Conservation (phyloP, 257 asterid genomes). For the Parsonsia alboflavescens region DNA sequence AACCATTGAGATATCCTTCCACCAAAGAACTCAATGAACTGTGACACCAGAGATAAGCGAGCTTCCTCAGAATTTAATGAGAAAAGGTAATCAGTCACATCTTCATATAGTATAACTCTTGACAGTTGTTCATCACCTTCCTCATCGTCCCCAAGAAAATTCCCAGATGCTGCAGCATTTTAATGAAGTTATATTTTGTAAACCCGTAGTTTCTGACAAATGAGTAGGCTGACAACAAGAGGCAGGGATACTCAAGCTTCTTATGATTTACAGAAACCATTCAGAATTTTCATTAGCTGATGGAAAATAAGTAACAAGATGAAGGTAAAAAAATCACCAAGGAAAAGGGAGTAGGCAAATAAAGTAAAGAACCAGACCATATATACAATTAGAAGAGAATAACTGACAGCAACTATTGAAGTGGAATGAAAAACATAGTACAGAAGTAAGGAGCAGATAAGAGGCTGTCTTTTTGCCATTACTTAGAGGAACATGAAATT, state of each 20-base stretch:
- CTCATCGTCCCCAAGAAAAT: constrained; percentile 37
- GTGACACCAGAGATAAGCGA: constrained; percentile 62
- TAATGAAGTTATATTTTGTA: constrained; percentile 3
- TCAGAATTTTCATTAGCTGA: neutral
- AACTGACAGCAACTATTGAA: neutral
- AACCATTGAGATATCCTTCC: constrained; percentile 92
- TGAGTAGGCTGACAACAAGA: neutral
- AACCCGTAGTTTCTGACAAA: neutral
- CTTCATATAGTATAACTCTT: constrained; percentile 73
- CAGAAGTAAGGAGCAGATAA: neutral
- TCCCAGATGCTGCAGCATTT: constrained; percentile 32
- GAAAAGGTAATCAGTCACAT: constrained; percentile 79
- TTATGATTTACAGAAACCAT: neutral
- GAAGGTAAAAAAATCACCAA: neutral
- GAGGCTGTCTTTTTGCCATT: neutral
- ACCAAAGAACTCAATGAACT: constrained; percentile 81
- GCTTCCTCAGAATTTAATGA: constrained; percentile 77
- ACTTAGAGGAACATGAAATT: neutral
- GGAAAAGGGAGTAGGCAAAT: neutral
- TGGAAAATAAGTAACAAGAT: neutral
- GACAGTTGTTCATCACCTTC: constrained; percentile 79
- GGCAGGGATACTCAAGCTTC: neutral
- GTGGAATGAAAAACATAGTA: neutral
- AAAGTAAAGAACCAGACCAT: neutral
- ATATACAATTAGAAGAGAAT: neutral